A percentile compares a stretch with the other conserved stretches of the same genome.
Conservation (phyloP, 352 stramenopile genomes). For the Pythium aristosporum region DNA sequence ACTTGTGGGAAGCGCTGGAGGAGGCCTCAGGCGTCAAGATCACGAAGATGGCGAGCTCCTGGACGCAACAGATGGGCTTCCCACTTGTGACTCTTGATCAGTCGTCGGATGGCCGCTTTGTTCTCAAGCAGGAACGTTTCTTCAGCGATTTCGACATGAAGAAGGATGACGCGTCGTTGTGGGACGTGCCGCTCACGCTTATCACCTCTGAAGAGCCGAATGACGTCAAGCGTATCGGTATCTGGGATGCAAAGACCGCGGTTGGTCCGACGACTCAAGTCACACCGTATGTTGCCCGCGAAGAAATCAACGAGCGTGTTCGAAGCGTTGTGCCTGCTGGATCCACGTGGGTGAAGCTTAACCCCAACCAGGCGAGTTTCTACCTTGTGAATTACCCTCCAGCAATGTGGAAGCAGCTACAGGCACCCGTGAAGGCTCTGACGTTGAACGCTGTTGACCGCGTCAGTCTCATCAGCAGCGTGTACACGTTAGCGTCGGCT, state of each 20-base stretch:
- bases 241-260: constrained; percentile 64
- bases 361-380: constrained; percentile 92
- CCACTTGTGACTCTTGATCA: constrained; percentile 87
- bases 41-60: constrained; percentile 91
- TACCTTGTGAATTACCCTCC: constrained; percentile 92
- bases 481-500: constrained; percentile 85
- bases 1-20: constrained; percentile 95
- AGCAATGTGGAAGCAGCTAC: constrained; percentile 85
- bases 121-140: constrained; percentile 92
- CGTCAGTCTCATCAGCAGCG: constrained; percentile 90
- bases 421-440: constrained; percentile 47
- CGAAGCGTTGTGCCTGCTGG: constrained; percentile 48
- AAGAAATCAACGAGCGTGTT: constrained; percentile 86
- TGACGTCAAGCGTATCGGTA: constrained; percentile 52
- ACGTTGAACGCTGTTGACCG: constrained; percentile 84
- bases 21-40: constrained; percentile 89
- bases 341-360: constrained; percentile 95
- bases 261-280: not conserved
- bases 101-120: constrained; percentile 56
- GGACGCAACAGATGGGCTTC: constrained; percentile 95
- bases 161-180: constrained; percentile 65
- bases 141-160: constrained; percentile 84
- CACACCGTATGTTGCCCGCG: constrained; percentile 58
- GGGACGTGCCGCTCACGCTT: constrained; percentile 86
- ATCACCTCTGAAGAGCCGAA: constrained; percentile 45